Base-by-base conservation (phyloP, 306 rosid species). In the Vicia faba region DNA sequence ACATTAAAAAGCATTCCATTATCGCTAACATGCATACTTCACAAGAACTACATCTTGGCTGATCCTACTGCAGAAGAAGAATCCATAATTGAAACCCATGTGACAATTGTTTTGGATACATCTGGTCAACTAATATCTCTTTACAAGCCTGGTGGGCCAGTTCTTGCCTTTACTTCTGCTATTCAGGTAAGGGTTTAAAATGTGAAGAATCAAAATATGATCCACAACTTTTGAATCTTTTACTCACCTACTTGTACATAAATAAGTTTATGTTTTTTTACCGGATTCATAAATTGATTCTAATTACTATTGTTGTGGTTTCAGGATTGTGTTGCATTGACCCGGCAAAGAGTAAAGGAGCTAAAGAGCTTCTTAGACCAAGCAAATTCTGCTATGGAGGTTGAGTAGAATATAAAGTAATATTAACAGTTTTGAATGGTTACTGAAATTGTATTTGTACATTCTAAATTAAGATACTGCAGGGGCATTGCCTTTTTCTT, bases 1-100 rank as follows among this genome's bases (percentile, higher is more conserved):
- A 80, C 80, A 11, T 60, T 92, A 64, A 76, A 50, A 78, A 81
- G 78, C 36, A 68, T 83, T 81, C 96, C 96, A 14, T 84, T 87
- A 67, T 89, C 96, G 20, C 71, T 92, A 70, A 92, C 96, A 25
- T 84, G 96, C 82, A 53, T 84, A 72, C 96, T 89, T 78, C 82
- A 89, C 85, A 87, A 89, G 81, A 89, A 71, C 26, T 84, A 87
- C 81, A 86, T 89, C 74, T 75, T 89, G 81, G 93, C 91, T 14
- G 96, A 89, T 64, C 96, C 98, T 31, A 87, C 89, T 15, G 87
- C 93, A 31, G 93, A 92, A 84, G 98, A 92, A 82, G 98, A 92
- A 65, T 87, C 91, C 7, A 65, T 92, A 56, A 81, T 89, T 81
- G 96, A 92, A 80, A 89, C 96, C 73, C 77, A 80, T 50, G 85